Evolutionary conservation across 2,329 filamentous ascomycete species (phyloP), one percentile per base, ranked within the genome.

Genomic region (Dothistroma septosporum): DNA sequence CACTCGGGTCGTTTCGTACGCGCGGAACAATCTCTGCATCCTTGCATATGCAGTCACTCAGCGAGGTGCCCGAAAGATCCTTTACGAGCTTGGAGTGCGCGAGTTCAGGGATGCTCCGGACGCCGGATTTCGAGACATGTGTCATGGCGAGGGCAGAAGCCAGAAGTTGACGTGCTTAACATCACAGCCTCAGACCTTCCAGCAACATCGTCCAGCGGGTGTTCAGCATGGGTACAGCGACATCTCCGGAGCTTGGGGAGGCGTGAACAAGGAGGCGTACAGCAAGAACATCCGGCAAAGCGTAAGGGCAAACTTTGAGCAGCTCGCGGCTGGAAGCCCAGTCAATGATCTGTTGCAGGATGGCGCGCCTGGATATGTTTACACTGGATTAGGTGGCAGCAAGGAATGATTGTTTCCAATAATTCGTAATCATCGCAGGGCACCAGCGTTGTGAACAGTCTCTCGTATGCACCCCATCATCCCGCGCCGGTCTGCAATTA

Each of bases 41-140:
- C 68, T 76, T 0, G 80, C 74, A 35, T 82, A 82, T 54, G 79
- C 76, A 0, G 73, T 82, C 24, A 77, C 73, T 28, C 79, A 77
- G 62, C 61, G 63, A 10, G 78, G 78, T 0, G 79, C 79, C 1
- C 72, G 75, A 8, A 74, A 71, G 58, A 58, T 81, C 12, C 69
- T 82, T 4, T 75, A 74, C 58, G 73, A 77, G 64, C 70, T 81
- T 22, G 79, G 76, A 0, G 59, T 81, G 6, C 74, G 76, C 62
- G 70, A 72, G 9, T 66, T 78, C 21, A 75, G 70, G 12, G 70
- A 69, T 16, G 71, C 75, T 0, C 77, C 74, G 58, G 70, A 74
- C 53, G 62, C 69, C 53, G 65, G 67, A 64, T 54, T 72, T 10
- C 55, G 66, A 2, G 60, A 69, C 6, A 60, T 73, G 53, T 64